Conservation (phyloP, 352 stramenopile genomes). For the Blastocystis sp. region DNA sequence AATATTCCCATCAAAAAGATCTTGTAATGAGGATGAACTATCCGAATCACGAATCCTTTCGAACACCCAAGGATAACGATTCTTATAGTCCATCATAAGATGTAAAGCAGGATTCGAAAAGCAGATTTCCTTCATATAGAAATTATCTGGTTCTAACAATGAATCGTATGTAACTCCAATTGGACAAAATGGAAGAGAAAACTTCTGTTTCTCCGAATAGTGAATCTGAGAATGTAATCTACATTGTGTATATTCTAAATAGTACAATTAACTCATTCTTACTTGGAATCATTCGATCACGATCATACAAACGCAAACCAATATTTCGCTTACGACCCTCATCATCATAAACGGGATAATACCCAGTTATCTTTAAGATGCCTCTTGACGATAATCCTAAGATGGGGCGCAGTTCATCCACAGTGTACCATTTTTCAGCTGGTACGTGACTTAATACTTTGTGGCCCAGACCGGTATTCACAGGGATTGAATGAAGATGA, state of each 20-base stretch:
- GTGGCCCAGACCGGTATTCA: conserved; percentile 70
- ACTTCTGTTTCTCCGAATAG: conserved; percentile 65
- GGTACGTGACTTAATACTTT: conserved; percentile 83
- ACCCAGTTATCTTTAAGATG: conserved; percentile 85
- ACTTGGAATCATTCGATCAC: not conserved
- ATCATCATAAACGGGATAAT: conserved; percentile 82
- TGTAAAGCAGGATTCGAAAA: conserved; percentile 87
- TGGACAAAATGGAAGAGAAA: conserved; percentile 75
- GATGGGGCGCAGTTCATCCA: conserved; percentile 76
- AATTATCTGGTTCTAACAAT: conserved; percentile 70
- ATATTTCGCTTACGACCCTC: conserved; percentile 73
- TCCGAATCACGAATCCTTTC: conserved; percentile 74
- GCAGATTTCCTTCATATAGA: conserved; percentile 74
- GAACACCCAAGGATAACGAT: conserved; percentile 85
- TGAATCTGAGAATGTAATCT: conserved; percentile 84
- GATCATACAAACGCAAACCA: conserved; percentile 72
- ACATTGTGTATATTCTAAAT: conserved; percentile 70
- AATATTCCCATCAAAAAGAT: conserved; percentile 70
- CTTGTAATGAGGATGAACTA: conserved; percentile 75
- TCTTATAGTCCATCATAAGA: conserved; percentile 83
- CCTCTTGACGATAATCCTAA: conserved; percentile 81
- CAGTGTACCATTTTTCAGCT: conserved; percentile 78
- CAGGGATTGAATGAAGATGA: not conserved
- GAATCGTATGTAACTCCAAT: conserved; percentile 83
- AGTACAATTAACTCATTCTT: not conserved